Percentiles rank a stretch among this genome's conserved stretches.
These are phyloP conservation scores for Asterophora parasitica DNA, from an alignment of 768 basidiomycete species.

Conservation along the genomic window DNA sequence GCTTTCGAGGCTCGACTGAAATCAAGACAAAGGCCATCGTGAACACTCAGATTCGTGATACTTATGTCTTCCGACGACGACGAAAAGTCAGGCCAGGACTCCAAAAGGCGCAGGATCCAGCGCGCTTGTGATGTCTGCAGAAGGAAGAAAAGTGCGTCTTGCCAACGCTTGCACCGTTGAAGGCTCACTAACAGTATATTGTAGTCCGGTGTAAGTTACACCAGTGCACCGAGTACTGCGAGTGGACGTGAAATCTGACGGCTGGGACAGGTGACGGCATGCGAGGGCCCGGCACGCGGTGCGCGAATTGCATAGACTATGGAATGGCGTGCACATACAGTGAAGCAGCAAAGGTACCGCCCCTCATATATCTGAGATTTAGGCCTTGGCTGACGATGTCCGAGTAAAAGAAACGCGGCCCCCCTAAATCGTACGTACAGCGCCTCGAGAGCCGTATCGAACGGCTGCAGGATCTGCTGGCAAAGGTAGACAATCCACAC, in stretches of 20 bases:
- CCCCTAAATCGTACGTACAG: constrained; percentile 63
- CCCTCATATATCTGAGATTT: not conserved
- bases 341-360: constrained; percentile 57
- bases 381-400: not conserved
- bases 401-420: constrained; percentile 44
- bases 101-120: constrained; percentile 57
- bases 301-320: constrained; percentile 66
- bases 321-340: constrained; percentile 64
- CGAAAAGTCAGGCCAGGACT: not conserved
- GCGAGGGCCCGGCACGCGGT: constrained; percentile 56
- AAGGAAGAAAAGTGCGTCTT: constrained; percentile 68
- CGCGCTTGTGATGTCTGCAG: constrained; percentile 81
- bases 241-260: not conserved
- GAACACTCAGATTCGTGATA: too few relatives aligned
- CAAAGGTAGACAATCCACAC: constrained; percentile 21
- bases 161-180: not conserved
- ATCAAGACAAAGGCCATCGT: too few relatives aligned
- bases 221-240: not conserved
- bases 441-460: constrained; percentile 53
- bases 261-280: constrained; percentile 56
- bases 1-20: too few relatives aligned
- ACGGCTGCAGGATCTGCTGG: constrained; percentile 53
- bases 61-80: too few relatives aligned
- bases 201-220: constrained; percentile 58
- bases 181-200: not conserved